phyloP scores from a whole-genome alignment of 2,329 filamentous ascomycete genomes.

The Plenodomus biglobosus region DNA sequence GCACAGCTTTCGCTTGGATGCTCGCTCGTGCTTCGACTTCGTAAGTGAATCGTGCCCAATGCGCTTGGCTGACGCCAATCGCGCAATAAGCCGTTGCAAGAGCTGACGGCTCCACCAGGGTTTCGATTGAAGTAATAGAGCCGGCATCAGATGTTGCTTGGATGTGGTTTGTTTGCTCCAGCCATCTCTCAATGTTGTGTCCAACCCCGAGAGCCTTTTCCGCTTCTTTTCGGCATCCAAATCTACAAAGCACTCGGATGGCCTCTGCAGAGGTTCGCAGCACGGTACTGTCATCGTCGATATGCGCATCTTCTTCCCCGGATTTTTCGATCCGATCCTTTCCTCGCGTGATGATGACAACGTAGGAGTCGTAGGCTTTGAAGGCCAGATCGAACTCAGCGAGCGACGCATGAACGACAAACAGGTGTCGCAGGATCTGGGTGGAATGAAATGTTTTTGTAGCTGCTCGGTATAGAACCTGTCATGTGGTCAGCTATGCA shows the following conservation, averaged over 20 bases:
- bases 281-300: conserved; percentile 78
- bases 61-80: conserved; percentile 80
- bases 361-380: conserved; percentile 87
- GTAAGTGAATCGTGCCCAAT: conserved; percentile 82
- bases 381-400: conserved; percentile 92
- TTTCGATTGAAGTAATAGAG: conserved; percentile 37
- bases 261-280: conserved; percentile 78
- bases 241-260: conserved; percentile 78
- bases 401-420: conserved; percentile 81
- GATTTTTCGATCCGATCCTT: conserved; percentile 80
- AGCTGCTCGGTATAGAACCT: conserved; percentile 85
- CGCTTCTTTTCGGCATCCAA: conserved; percentile 71
- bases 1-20: conserved; percentile 75
- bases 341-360: conserved; percentile 81
- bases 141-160: conserved; percentile 28
- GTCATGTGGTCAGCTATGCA: conserved; percentile 5
- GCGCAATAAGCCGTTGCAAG: conserved; percentile 73
- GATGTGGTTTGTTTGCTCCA: conserved; percentile 57
- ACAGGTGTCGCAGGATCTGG: conserved; percentile 79
- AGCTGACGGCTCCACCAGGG: conserved; percentile 58
- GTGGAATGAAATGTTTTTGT: conserved; percentile 96
- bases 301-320: conserved; percentile 65
- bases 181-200: conserved; percentile 71
- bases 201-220: conserved; percentile 77
- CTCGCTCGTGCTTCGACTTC: conserved; percentile 70